Percentiles rank a stretch among this genome's conserved stretches.
Conservation (phyloP, 2,329 filamentous ascomycete genomes). For the Lecanosticta acicola region DNA sequence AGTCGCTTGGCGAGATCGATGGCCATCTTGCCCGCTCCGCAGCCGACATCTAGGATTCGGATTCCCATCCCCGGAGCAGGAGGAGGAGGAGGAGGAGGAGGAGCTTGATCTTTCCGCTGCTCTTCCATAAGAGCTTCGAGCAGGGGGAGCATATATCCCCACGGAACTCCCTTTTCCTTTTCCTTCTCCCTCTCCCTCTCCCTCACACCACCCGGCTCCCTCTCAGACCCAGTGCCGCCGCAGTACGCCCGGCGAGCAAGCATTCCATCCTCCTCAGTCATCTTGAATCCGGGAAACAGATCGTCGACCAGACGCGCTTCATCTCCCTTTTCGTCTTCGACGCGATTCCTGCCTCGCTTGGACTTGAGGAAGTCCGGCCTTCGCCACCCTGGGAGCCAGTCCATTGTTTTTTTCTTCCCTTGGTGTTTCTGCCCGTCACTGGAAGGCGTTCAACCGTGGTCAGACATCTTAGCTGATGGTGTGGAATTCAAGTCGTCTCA, state of each 20-base stretch:
- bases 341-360: not conserved
- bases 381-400: not conserved
- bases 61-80: no score
- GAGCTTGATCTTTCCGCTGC: no score
- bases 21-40: slow-evolving; percentile 37
- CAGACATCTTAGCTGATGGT: no score
- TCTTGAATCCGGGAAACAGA: not conserved
- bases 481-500: no score
- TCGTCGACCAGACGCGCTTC: not conserved
- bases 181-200: no score
- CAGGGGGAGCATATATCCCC: not conserved
- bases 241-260: not conserved
- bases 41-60: slow-evolving; percentile 36
- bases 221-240: not conserved
- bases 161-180: no score
- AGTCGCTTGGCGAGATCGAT: slow-evolving; percentile 29
- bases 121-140: slow-evolving; percentile 1
- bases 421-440: not conserved
- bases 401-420: not conserved
- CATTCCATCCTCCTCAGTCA: not conserved
- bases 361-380: not conserved
- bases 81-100: no score
- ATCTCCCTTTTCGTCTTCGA: no score
- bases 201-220: no score
- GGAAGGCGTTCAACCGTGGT: no score